Evolutionary conservation across 2,329 filamentous ascomycete genomes (phyloP), one percentile per base, ranked within the genome.

Genomic region (Lasiodiplodia citricola): DNA sequence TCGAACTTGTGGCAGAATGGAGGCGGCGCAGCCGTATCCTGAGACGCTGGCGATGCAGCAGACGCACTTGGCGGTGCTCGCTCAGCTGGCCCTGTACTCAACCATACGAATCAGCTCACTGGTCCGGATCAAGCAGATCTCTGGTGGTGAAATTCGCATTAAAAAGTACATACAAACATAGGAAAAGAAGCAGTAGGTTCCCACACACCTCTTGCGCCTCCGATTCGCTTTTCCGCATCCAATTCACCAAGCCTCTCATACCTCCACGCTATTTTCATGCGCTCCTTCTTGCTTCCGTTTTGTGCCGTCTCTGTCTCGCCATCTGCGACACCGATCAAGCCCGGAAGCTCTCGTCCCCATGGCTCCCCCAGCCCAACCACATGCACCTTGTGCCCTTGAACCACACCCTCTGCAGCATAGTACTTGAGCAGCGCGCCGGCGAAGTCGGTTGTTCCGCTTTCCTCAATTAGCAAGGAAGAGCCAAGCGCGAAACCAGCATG

Each of bases 231-330:
- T 65, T 85, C 81, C 69, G 84, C 85, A 52, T 89, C 89, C 73
- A 90, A 90, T 72, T 91, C 91, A 18, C 92, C 91, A 66, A 98
- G 80, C 41, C 89, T 87, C 80, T 98, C 94, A 81, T 99, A 99
- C 79, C 96, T 87, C 96, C 96, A 99, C 3, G 96, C 96, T 83
- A 99, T 99, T 83, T 97, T 98, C 96, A 99, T 98, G 80, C 91
- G 94, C 71, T 95, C 92, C 50, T 75, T 75, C 78, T 81, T 79
- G 78, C 75, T 74, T 75, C 75, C 82, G 37, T 80, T 75, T 28
- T 75, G 74, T 70, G 51, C 63, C 55, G 83, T 82, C 41, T 76
- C 76, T 7, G 60, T 21, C 57, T 71, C 73, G 57, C 70, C 67
- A 78, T 82, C 73, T 74, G 83, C 78, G 63, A 84, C 80, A 71